Evolutionary conservation across 192 early-diverging fungal genomes (phyloP).

Genomic region (Umbelopsis sp.): DNA sequence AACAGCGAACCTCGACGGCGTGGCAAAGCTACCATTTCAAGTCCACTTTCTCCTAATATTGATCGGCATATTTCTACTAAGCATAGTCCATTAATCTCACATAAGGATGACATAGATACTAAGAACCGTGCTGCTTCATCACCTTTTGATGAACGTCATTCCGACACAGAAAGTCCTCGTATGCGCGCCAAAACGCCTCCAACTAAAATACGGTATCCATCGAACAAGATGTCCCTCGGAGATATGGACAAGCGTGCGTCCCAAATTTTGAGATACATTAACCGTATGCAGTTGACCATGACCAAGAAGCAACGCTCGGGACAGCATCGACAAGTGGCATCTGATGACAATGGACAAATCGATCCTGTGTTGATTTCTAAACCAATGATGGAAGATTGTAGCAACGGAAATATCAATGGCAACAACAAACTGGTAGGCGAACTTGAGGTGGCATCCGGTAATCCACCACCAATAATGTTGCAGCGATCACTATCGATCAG

Average conservation of each 20-base stretch:
- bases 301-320: constrained; percentile 9
- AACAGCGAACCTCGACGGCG: constrained; percentile 1
- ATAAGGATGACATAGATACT: neutral
- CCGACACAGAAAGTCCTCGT: constrained; percentile 9
- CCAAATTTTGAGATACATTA: constrained; percentile 61
- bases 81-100: constrained; percentile 1
- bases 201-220: constrained; percentile 53
- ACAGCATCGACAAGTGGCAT: neutral
- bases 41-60: neutral
- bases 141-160: constrained; percentile 1
- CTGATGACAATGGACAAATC: neutral
- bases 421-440: neutral
- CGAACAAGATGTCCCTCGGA: constrained; percentile 48
- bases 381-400: neutral
- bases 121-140: neutral
- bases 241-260: constrained; percentile 71
- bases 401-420: neutral
- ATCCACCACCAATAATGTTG: neutral
- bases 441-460: neutral
- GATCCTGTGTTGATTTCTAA: constrained; percentile 6
- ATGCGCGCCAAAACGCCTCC: constrained; percentile 38
- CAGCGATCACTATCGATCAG: neutral
- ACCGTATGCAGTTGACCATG: constrained; percentile 9
- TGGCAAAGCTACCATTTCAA: neutral
- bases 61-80: constrained; percentile 5